phyloP scores from a whole-genome alignment of 495 filamentous ascomycete genomes.

The Penicillium tannophilum region DNA sequence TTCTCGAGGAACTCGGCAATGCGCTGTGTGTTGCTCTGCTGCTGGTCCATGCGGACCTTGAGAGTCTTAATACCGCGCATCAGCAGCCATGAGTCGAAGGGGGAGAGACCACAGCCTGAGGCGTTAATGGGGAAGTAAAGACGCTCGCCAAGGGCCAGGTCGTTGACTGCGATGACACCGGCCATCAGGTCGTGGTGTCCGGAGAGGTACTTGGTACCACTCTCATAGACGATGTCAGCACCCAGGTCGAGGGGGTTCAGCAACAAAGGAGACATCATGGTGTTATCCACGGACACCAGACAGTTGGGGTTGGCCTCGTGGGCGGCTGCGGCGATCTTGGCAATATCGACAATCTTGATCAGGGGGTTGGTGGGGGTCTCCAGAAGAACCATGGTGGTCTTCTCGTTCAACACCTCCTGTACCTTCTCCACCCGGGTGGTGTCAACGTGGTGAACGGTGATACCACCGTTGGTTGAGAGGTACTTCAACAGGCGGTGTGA shows the following conservation, averaged over 20 bases:
- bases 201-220: constrained; percentile 95
- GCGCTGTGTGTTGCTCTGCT: constrained; percentile 85
- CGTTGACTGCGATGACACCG: constrained; percentile 89
- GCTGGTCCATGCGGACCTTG: constrained; percentile 97
- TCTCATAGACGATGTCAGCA: constrained; percentile 96
- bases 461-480: constrained; percentile 80
- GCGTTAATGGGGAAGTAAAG: constrained; percentile 96
- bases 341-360: constrained; percentile 96
- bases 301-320: constrained; percentile 79
- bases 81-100: constrained; percentile 94
- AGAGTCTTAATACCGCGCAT: constrained; percentile 94
- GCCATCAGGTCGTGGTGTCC: constrained; percentile 99
- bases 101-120: constrained; percentile 88
- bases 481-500: constrained; percentile 94
- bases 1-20: constrained; percentile 92
- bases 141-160: constrained; percentile 75
- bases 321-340: constrained; percentile 68
- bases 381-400: constrained; percentile 93
- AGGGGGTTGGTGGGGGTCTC: constrained; percentile 97
- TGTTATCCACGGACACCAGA: constrained; percentile 94
- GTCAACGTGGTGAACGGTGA: constrained; percentile 95
- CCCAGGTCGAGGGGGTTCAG: constrained; percentile 91
- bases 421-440: constrained; percentile 76
- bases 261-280: constrained; percentile 94
- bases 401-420: constrained; percentile 63